A percentile compares a stretch with the other conserved stretches of the same genome.
Evolutionary conservation across 2,329 filamentous ascomycete species (phyloP).

Genomic region (Colletotrichum camelliae): DNA sequence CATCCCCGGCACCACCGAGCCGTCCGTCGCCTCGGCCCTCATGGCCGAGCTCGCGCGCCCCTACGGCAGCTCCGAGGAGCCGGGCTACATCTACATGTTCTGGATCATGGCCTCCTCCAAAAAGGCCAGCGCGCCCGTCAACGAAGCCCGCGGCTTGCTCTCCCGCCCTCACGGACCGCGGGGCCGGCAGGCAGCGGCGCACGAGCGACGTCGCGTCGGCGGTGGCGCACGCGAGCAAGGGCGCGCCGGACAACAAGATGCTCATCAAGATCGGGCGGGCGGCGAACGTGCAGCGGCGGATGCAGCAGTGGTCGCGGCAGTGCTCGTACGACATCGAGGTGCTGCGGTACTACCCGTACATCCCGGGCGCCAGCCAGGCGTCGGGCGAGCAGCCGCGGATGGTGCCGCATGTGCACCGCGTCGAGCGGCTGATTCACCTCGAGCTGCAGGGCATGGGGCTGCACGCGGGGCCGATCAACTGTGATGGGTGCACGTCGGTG

Average conservation of each 20-base stretch:
- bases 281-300: slow-evolving; percentile 84
- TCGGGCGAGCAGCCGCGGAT: slow-evolving; percentile 60
- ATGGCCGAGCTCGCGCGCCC: slow-evolving; percentile 79
- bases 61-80: slow-evolving; percentile 69
- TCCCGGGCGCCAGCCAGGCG: slow-evolving; percentile 45
- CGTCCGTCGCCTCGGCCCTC: slow-evolving; percentile 72
- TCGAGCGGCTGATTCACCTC: slow-evolving; percentile 89
- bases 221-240: slow-evolving; percentile 44
- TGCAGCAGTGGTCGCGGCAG: slow-evolving; percentile 93
- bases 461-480: slow-evolving; percentile 62
- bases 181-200: slow-evolving; percentile 44
- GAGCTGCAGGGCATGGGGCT: slow-evolving; percentile 74
- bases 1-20: slow-evolving; percentile 71
- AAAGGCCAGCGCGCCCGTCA: slow-evolving; percentile 58
- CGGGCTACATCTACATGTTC: slow-evolving; percentile 98
- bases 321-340: slow-evolving; percentile 89
- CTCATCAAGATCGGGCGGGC: slow-evolving; percentile 72
- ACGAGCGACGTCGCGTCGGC: slow-evolving; percentile 61
- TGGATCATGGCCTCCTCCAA: slow-evolving; percentile 80
- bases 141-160: slow-evolving; percentile 65
- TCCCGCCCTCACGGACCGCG: slow-evolving; percentile 49
- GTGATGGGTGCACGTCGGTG: slow-evolving; percentile 79
- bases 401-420: slow-evolving; percentile 84
- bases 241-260: slow-evolving; percentile 60
- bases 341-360: slow-evolving; percentile 90